Evolutionary conservation across 345 rosid species (phyloP), one percentile per base, ranked within the genome.

Genomic region (Ricinus communis): DNA sequence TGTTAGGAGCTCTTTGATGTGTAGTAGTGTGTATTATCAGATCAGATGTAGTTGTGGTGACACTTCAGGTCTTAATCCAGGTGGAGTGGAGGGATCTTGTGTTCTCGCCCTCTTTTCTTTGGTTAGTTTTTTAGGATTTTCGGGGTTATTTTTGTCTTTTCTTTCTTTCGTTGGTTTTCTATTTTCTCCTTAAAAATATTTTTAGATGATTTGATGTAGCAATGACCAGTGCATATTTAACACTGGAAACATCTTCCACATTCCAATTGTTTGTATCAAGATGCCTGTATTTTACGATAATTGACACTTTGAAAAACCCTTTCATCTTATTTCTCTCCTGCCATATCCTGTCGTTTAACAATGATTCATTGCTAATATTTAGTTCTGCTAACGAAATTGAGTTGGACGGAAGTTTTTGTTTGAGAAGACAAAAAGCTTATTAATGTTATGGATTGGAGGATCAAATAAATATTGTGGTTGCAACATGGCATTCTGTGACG

Each of bases 1-100:
- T 76, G 71, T 70, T 77, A 76, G 87, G 85, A 74, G 74, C 16
- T 68, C 56, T 61, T 76, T 71, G 72, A 71, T 77, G 57, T 68
- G 69, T 76, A 69, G 74, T 69, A 71, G 77, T 76, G 83, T 78
- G 80, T 73, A 59, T 77, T 66, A 74, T 28, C 79, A 38, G 54
- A 76, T 79, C 58, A 72, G 76, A 54, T 76, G 81, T 69, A 73
- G 75, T 70, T 45, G 15, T 65, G 71, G 41, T 60, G 62, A 41
- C 46, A 61, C 5, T 54, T 1, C 7, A 54, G 62, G 56, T 59
- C 53, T 67, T 53, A 36, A 64, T 77, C 72, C 60, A 38, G 75
- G 66, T n/a, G 69, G 38, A 63, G 66, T n/a, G 69, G 38, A 63
- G 60, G 59, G 74, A 31, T 55, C 53, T 69, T 65, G 70, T 71